phyloP scores from a whole-genome alignment of 1,284 basidiomycete genomes.

The Moesziomyces sp. region DNA sequence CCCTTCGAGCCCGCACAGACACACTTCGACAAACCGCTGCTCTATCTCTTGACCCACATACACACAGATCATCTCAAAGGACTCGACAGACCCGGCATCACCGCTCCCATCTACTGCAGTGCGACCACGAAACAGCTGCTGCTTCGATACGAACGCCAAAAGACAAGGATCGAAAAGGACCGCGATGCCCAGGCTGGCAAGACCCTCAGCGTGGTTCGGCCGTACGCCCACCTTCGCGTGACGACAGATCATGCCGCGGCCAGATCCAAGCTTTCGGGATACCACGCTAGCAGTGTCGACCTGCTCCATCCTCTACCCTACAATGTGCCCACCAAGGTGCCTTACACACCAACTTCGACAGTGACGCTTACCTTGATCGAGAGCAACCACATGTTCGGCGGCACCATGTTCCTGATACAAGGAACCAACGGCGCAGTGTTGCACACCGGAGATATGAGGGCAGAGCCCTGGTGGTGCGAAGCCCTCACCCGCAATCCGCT shows the following conservation, averaged over 20 bases:
- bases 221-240: constrained; percentile 46
- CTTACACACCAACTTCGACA: constrained; percentile 72
- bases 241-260: constrained; percentile 38
- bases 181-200: constrained; percentile 17
- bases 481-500: constrained; percentile 76
- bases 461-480: constrained; percentile 81
- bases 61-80: constrained; percentile 64
- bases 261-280: constrained; percentile 26
- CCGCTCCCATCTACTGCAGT: constrained; percentile 57
- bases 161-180: constrained; percentile 40
- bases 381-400: constrained; percentile 94
- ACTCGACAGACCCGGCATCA: constrained; percentile 44
- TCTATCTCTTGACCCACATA: constrained; percentile 62
- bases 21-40: constrained; percentile 44
- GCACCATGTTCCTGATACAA: constrained; percentile 90
- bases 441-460: constrained; percentile 91
- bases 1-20: constrained; percentile 31
- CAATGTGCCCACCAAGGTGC: constrained; percentile 75
- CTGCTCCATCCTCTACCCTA: constrained; percentile 50
- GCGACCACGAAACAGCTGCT: constrained; percentile 52
- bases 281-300: constrained; percentile 22
- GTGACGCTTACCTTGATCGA: constrained; percentile 84
- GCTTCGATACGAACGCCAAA: constrained; percentile 52
- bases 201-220: constrained; percentile 32
- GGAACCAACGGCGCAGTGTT: constrained; percentile 78